These are phyloP conservation scores for Stentor roeselii DNA, from an alignment of 73 alveolate species.

Conservation along the genomic window DNA sequence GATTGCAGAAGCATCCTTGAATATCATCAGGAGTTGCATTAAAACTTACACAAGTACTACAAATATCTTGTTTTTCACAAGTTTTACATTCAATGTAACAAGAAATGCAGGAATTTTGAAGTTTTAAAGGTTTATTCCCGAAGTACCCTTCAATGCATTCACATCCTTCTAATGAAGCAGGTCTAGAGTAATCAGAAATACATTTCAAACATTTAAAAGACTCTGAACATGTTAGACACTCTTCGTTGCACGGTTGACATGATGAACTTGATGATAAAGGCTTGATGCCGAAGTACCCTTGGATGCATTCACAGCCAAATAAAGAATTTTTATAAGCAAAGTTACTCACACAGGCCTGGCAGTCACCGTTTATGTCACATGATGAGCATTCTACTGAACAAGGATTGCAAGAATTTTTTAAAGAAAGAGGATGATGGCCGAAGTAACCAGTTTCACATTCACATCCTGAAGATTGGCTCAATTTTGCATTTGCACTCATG, in stretches of 20 bases:
- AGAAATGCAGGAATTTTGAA: background rate
- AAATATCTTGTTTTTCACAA: background rate
- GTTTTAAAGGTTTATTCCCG: background rate
- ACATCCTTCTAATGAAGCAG: background rate
- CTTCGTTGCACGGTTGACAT: background rate
- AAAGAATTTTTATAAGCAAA: background rate
- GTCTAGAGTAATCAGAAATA: background rate
- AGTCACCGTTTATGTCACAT: background rate
- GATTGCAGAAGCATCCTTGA: background rate
- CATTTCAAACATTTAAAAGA: background rate
- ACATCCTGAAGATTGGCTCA: background rate
- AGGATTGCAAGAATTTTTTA: background rate
- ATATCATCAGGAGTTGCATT: background rate
- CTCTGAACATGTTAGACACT: background rate
- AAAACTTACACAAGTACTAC: background rate
- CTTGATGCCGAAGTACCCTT: background rate
- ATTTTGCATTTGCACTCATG: too few relatives aligned
- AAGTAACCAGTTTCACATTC: background rate
- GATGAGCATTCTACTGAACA: background rate
- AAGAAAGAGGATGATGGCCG: background rate
- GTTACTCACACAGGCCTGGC: background rate
- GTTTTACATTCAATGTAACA: background rate
- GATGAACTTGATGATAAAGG: background rate
- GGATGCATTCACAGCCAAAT: background rate
- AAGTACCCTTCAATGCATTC: background rate